phyloP scores from a whole-genome alignment of 352 stramenopile species.

The Pythium apleroticum region DNA sequence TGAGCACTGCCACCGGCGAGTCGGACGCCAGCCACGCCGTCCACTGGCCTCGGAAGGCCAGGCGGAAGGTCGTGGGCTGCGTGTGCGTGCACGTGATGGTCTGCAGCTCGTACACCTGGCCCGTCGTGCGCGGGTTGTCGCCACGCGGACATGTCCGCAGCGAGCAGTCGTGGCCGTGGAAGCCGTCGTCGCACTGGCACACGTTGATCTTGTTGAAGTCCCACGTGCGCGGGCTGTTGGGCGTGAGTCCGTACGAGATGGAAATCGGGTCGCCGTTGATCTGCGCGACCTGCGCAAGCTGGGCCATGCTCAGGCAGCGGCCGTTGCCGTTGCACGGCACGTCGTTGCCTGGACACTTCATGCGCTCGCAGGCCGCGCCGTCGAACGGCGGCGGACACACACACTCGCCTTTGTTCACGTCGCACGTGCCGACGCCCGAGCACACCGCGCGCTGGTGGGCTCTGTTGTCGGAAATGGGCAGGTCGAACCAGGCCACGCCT shows the following conservation, averaged over 20 bases:
- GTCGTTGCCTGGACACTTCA: constrained; percentile 63
- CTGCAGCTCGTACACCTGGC: constrained; percentile 63
- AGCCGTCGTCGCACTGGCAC: constrained; percentile 86
- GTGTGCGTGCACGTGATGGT: constrained; percentile 53
- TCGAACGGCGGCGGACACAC: constrained; percentile 61
- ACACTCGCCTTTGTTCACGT: constrained; percentile 61
- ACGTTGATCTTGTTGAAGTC: constrained; percentile 88
- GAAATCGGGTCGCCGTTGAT: constrained; percentile 51
- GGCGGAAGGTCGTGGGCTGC: constrained; percentile 43
- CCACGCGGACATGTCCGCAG: constrained; percentile 56
- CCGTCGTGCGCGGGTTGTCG: constrained; percentile 66
- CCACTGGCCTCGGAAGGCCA: constrained; percentile 57
- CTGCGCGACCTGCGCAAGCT: constrained; percentile 49
- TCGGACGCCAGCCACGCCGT: constrained; percentile 43
- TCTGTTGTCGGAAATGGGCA: constrained; percentile 48
- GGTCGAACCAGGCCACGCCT: constrained; percentile 71
- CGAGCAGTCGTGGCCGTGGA: constrained; percentile 82
- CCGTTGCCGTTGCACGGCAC: constrained; percentile 58
- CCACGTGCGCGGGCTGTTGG: constrained; percentile 76
- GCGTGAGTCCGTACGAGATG: constrained; percentile 63
- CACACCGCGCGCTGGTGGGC: constrained; percentile 56
- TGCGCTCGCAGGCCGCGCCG: constrained; percentile 65
- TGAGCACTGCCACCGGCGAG: constrained; percentile 34
- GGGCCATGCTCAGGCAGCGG: constrained; percentile 66
- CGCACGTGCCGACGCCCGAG: constrained; percentile 69